phyloP scores from a whole-genome alignment of 2,329 filamentous ascomycete species.

The Curvularia verruculosa region DNA sequence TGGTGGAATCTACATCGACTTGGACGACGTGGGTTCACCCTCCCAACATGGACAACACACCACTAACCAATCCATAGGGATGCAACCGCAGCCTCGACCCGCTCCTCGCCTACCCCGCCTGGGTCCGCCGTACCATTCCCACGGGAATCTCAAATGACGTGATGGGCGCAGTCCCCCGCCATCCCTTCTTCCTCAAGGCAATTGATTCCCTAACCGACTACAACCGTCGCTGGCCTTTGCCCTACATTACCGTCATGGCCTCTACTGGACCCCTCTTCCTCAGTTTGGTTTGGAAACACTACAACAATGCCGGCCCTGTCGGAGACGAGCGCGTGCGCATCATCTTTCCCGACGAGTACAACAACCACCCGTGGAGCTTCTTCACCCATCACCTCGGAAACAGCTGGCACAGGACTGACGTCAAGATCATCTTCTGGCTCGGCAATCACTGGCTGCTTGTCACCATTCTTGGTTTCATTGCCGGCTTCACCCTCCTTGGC shows the following conservation, averaged over 20 bases:
- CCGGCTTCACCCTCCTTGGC: constrained; percentile 59
- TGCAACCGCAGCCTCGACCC: constrained; percentile 72
- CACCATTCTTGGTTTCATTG: constrained; percentile 59
- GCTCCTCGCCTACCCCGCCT: constrained; percentile 71
- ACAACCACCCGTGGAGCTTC: constrained; percentile 71
- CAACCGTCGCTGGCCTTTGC: constrained; percentile 70
- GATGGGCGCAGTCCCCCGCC: constrained; percentile 74
- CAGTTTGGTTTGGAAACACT: constrained; percentile 77
- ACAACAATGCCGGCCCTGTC: constrained; percentile 60
- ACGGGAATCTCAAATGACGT: constrained; percentile 83
- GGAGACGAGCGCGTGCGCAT: constrained; percentile 66
- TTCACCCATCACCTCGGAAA: constrained; percentile 70
- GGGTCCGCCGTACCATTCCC: constrained; percentile 72
- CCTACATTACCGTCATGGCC: constrained; percentile 82
- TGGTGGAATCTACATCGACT: constrained; percentile 80
- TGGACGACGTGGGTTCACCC: constrained; percentile 66
- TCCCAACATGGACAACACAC: not conserved
- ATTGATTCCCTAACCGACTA: constrained; percentile 72
- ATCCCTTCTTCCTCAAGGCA: constrained; percentile 75
- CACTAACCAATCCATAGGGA: constrained; percentile 55
- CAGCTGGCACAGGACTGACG: constrained; percentile 70
- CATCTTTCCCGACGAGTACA: constrained; percentile 73
- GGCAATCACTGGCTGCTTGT: constrained; percentile 61
- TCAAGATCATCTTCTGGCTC: constrained; percentile 70
- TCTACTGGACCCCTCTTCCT: constrained; percentile 78